A percentile compares a stretch with the other conserved stretches of the same genome.
Conservation (phyloP, 305 asterid genomes). For the Rubia peregrina region DNA sequence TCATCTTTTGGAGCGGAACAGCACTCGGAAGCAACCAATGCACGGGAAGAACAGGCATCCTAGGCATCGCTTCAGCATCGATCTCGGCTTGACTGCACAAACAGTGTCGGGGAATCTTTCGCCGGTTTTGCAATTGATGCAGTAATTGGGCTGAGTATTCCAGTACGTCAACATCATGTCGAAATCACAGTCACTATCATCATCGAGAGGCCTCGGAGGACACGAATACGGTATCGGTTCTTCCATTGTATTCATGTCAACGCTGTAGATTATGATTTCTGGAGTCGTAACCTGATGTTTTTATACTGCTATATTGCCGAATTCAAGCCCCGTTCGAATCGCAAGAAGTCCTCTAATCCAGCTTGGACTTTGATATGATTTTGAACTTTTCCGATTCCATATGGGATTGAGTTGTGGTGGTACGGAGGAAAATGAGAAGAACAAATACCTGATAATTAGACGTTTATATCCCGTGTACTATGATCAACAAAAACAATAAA, state of each 20-base stretch:
- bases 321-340: not conserved
- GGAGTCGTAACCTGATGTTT: not conserved
- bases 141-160: not conserved
- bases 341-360: not conserved
- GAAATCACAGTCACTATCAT: not conserved
- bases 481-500: not conserved
- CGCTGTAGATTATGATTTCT: not conserved
- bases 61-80: not conserved
- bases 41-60: not conserved
- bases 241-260: not conserved
- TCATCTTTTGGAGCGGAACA: not conserved
- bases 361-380: not conserved
- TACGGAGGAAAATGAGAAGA: no score
- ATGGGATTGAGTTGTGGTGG: not conserved
- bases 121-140: not conserved
- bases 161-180: not conserved
- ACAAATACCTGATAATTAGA: no score
- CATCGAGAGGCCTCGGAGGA: not conserved
- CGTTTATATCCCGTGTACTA: no score
- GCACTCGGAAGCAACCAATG: not conserved
- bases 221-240: not conserved
- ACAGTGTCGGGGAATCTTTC: not conserved
- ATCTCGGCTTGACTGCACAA: not conserved
- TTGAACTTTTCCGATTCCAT: not conserved
- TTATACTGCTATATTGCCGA: not conserved